phyloP scores from a whole-genome alignment of 352 stramenopile species.

The Pythium dissotocum region DNA sequence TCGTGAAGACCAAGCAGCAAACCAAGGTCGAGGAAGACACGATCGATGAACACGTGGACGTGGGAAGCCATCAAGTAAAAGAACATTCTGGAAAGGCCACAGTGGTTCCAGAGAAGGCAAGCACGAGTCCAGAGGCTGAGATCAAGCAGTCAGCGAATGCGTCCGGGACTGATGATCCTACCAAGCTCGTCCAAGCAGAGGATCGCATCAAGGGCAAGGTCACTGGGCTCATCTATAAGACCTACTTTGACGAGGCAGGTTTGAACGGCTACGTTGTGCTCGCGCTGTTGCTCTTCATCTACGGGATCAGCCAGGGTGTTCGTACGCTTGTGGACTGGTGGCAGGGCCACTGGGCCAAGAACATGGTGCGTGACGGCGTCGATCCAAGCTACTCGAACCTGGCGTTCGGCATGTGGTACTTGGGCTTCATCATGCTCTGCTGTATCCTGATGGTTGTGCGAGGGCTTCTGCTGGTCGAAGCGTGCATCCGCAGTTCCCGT shows the following conservation, averaged over 20 bases:
- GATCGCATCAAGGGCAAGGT: slow-evolving; percentile 26
- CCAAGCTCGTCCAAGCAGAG: slow-evolving; percentile 25
- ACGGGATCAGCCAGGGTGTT: slow-evolving; percentile 6
- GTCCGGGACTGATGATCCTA: not conserved
- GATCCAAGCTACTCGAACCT: slow-evolving; percentile 13
- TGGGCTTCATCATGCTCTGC: slow-evolving; percentile 34
- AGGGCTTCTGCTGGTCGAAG: slow-evolving; percentile 36
- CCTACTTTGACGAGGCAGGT: slow-evolving; percentile 28
- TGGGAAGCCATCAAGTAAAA: not conserved
- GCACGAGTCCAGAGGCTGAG: not conserved
- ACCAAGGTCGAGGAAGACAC: slow-evolving; percentile 16
- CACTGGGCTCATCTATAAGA: slow-evolving; percentile 20
- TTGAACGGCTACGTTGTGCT: slow-evolving; percentile 22
- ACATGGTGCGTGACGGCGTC: slow-evolving; percentile 12
- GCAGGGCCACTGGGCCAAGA: slow-evolving; percentile 27
- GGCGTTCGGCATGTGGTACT: slow-evolving; percentile 34
- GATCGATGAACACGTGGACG: slow-evolving; percentile 22
- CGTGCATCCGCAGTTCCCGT: slow-evolving; percentile 34
- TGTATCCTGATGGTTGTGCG: slow-evolving; percentile 25
- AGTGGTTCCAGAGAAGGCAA: not conserved
- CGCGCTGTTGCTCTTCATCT: slow-evolving; percentile 4
- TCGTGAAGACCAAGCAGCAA: slow-evolving; percentile 13
- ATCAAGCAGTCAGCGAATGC: not conserved
- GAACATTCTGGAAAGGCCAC: not conserved
- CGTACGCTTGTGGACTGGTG: slow-evolving; percentile 17